Conservation (phyloP, 2,329 filamentous ascomycete species). For the Aspergillus uvarum region DNA sequence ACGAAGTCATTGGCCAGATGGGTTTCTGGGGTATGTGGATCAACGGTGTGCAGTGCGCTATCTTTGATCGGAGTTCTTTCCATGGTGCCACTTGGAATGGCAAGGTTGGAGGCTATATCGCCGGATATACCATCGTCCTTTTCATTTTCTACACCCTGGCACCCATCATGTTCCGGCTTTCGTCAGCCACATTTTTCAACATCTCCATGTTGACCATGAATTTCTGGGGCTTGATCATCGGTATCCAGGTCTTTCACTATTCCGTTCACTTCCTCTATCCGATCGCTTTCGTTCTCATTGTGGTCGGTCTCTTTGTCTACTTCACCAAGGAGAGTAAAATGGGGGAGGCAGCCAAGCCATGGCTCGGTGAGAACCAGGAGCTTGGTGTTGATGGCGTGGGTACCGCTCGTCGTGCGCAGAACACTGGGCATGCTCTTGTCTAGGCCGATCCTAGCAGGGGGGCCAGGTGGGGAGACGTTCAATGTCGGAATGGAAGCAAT, state of each 20-base stretch:
- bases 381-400: slow-evolving; percentile 56
- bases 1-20: slow-evolving; percentile 88
- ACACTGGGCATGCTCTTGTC: slow-evolving; percentile 8
- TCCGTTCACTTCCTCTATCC: slow-evolving; percentile 86
- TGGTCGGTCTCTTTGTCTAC: slow-evolving; percentile 79
- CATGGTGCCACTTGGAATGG: slow-evolving; percentile 62
- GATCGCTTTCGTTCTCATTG: slow-evolving; percentile 91
- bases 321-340: slow-evolving; percentile 78
- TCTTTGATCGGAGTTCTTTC: slow-evolving; percentile 82
- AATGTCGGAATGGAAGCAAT: not conserved
- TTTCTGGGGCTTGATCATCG: slow-evolving; percentile 95
- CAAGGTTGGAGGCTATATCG: slow-evolving; percentile 73
- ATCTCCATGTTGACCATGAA: slow-evolving; percentile 89
- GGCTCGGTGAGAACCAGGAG: slow-evolving; percentile 84
- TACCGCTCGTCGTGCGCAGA: slow-evolving; percentile 7
- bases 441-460: not conserved
- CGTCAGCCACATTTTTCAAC: slow-evolving; percentile 92
- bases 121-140: slow-evolving; percentile 81
- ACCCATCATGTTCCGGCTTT: slow-evolving; percentile 83
- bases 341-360: slow-evolving; percentile 89
- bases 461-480: not conserved
- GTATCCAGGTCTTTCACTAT: slow-evolving; percentile 78
- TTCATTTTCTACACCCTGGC: slow-evolving; percentile 82
- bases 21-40: slow-evolving; percentile 85
- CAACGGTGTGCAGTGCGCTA: slow-evolving; percentile 84